phyloP scores from a whole-genome alignment of 768 basidiomycete species.

The Agrocybe chaxingu region DNA sequence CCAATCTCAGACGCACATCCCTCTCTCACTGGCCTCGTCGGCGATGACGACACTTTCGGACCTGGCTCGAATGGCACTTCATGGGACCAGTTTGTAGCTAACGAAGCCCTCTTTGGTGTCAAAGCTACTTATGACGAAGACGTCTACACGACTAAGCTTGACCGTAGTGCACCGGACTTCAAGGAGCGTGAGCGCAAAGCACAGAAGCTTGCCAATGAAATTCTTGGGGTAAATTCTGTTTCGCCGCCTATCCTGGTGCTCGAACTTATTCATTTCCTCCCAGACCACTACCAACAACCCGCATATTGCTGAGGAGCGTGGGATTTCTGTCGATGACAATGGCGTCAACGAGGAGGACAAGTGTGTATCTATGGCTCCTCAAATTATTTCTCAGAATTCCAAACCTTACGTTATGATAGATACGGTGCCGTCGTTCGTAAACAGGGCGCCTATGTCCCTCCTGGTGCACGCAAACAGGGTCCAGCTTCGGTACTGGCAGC shows the following conservation, averaged over 20 bases:
- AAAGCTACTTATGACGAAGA: slow-evolving; percentile 92
- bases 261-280: slow-evolving; percentile 4
- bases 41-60: slow-evolving; percentile 74
- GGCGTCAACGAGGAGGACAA: slow-evolving; percentile 94
- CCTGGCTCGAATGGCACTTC: slow-evolving; percentile 36
- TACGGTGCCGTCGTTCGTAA: slow-evolving; percentile 91
- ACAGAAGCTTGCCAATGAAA: slow-evolving; percentile 86
- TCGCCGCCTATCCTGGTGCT: slow-evolving; percentile 1
- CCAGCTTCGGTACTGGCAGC: slow-evolving; percentile 1
- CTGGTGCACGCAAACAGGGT: slow-evolving; percentile 62
- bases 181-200: slow-evolving; percentile 88
- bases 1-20: slow-evolving; percentile 35
- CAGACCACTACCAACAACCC: slow-evolving; percentile 68
- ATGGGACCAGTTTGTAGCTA: slow-evolving; percentile 94
- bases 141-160: slow-evolving; percentile 90
- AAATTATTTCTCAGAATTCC: slow-evolving; percentile 17
- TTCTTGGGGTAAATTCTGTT: slow-evolving; percentile 63
- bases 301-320: slow-evolving; percentile 90
- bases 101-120: slow-evolving; percentile 91
- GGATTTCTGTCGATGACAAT: slow-evolving; percentile 59
- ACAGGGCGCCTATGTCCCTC: slow-evolving; percentile 90
- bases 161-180: slow-evolving; percentile 79
- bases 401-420: slow-evolving; percentile 37
- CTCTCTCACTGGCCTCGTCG: slow-evolving; percentile 24
- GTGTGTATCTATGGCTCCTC: slow-evolving; percentile 41